Conservation (phyloP, 2,329 filamentous ascomycete genomes). For the Rhytidhysteron rufulum region DNA sequence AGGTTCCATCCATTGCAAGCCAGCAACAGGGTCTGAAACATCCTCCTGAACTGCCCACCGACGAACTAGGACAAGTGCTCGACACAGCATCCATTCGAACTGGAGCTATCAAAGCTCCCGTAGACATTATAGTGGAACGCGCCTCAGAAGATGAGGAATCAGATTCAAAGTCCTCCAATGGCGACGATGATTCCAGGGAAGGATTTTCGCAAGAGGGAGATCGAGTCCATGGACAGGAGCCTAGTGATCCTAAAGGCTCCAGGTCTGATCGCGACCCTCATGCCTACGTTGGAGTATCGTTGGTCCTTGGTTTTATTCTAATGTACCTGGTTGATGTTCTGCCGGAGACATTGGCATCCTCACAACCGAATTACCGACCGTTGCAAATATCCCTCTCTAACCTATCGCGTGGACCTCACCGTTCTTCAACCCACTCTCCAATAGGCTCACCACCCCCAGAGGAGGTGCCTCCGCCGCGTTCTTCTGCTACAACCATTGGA, state of each 20-base stretch:
- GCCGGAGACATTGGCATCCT: slow-evolving; percentile 30
- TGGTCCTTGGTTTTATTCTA: slow-evolving; percentile 84
- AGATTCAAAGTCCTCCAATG: slow-evolving; percentile 26
- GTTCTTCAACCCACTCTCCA: slow-evolving; percentile 33
- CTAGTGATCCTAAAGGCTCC: slow-evolving; percentile 39
- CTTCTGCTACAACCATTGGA: slow-evolving; percentile 66
- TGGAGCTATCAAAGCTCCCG: slow-evolving; percentile 18
- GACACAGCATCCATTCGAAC: slow-evolving; percentile 12
- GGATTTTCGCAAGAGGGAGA: slow-evolving; percentile 35
- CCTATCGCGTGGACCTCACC: slow-evolving; percentile 54
- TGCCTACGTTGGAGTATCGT: slow-evolving; percentile 81
- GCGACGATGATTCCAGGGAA: slow-evolving; percentile 36
- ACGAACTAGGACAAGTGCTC: slow-evolving; percentile 16
- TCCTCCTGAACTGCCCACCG: slow-evolving; percentile 17
- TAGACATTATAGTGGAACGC: slow-evolving; percentile 19
- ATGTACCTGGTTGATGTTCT: slow-evolving; percentile 87
- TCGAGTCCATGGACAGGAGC: slow-evolving; percentile 30
- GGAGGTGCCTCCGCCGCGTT: slow-evolving; percentile 35
- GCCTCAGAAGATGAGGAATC: slow-evolving; percentile 20
- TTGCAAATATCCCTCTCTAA: slow-evolving; percentile 88
- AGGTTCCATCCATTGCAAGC: slow-evolving; percentile 9
- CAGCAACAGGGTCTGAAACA: slow-evolving; percentile 24
- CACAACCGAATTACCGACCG: slow-evolving; percentile 63
- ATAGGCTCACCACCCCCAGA: slow-evolving; percentile 22
- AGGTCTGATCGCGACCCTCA: slow-evolving; percentile 51